phyloP scores from a whole-genome alignment of 176 grass and related monocot genomes.

The Typha latifolia region DNA sequence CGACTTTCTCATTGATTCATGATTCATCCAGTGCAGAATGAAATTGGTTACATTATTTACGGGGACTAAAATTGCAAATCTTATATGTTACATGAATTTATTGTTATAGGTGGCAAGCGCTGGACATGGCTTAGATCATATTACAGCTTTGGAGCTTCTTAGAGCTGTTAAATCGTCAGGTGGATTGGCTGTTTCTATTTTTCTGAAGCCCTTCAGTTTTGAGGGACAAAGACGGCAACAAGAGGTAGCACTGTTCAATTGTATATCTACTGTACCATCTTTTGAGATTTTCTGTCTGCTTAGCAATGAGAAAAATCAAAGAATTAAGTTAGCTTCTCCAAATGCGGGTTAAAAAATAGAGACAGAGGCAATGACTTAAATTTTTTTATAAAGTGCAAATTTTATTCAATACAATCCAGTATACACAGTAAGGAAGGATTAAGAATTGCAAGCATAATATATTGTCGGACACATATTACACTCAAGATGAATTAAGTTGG shows the following conservation, averaged over 20 bases:
- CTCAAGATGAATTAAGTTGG: too few relatives aligned
- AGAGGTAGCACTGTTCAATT: slow-evolving; percentile 39
- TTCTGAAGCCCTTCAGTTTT: slow-evolving; percentile 88
- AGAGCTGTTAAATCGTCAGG: slow-evolving; percentile 53
- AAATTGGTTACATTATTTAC: not conserved
- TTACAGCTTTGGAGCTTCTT: slow-evolving; percentile 69
- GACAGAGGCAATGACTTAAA: not conserved
- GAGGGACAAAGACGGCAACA: slow-evolving; percentile 78
- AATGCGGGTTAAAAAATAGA: not conserved
- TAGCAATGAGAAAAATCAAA: not conserved
- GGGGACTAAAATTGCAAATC: not conserved
- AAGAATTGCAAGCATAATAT: too few relatives aligned
- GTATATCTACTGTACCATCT: not conserved
- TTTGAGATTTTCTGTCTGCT: slow-evolving; percentile 14
- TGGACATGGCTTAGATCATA: slow-evolving; percentile 66
- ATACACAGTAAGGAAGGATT: too few relatives aligned
- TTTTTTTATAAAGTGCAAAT: not conserved
- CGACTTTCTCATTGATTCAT: not conserved
- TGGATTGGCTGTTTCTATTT: slow-evolving; percentile 66
- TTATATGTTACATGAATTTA: not conserved
- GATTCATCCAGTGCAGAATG: not conserved
- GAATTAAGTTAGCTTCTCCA: not conserved
- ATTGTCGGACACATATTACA: too few relatives aligned
- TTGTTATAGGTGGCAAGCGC: slow-evolving; percentile 65
- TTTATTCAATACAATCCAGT: too few relatives aligned